Evolutionary conservation across 1,284 basidiomycete species (phyloP).

Genomic region (Porodaedalea pini): DNA sequence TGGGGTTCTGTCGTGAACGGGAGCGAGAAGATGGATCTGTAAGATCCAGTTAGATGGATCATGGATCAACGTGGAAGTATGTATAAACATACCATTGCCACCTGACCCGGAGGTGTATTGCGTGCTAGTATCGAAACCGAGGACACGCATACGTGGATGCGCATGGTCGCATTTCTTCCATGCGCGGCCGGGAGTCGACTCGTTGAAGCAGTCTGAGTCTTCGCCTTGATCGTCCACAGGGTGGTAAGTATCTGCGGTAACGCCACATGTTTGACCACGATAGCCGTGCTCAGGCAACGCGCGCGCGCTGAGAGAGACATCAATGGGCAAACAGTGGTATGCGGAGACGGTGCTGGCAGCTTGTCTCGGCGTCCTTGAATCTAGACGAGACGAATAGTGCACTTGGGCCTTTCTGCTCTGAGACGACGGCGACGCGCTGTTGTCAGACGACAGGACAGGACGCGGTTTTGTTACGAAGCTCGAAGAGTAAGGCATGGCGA

Average conservation of each 20-base stretch:
- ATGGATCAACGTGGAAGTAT: background rate
- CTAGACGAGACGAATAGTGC: constrained; percentile 23
- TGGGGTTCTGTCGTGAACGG: background rate
- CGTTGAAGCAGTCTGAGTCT: background rate
- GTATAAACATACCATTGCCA: background rate
- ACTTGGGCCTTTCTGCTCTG: constrained; percentile 1
- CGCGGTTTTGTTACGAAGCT: background rate
- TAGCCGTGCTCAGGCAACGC: constrained; percentile 27
- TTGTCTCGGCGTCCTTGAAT: constrained; percentile 18
- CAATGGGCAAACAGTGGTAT: constrained; percentile 27
- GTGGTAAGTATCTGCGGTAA: background rate
- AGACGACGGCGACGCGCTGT: constrained; percentile 4
- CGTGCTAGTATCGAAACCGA: constrained; percentile 3
- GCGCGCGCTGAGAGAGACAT: constrained; percentile 25
- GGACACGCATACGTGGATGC: background rate
- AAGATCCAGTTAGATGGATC: background rate
- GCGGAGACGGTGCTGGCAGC: constrained; percentile 23
- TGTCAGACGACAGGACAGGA: background rate
- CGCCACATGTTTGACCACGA: constrained; percentile 19
- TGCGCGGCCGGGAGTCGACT: constrained; percentile 11
- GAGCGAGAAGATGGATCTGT: too few relatives aligned
- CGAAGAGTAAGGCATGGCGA: background rate
- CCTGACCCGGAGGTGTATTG: background rate
- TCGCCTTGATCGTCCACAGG: background rate
- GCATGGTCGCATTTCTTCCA: constrained; percentile 6